These are phyloP conservation scores for Nicotiana noctiflora DNA, from an alignment of 257 asterid species.

Conservation along the genomic window DNA sequence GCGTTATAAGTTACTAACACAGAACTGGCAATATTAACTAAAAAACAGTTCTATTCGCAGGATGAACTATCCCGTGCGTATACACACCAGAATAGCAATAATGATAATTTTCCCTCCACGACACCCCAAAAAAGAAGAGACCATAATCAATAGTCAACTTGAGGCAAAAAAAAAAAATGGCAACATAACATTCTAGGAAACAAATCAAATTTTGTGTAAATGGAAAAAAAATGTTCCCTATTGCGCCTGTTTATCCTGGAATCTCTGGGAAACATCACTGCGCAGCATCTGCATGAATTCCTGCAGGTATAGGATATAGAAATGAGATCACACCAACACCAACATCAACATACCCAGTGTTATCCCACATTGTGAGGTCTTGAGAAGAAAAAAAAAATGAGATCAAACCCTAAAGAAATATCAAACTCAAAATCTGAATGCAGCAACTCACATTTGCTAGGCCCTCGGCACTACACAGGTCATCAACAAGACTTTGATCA, in stretches of 20 bases:
- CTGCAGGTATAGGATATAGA: slow-evolving; percentile 21
- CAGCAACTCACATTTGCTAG: slow-evolving; percentile 36
- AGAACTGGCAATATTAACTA: neutral
- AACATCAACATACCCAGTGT: no score
- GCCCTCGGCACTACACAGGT: slow-evolving; percentile 34
- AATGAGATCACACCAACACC: neutral
- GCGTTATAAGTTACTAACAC: neutral
- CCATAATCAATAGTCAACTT: neutral
- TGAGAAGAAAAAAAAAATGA: neutral
- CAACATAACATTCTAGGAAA: neutral
- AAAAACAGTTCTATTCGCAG: neutral
- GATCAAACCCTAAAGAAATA: neutral
- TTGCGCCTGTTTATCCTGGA: slow-evolving; percentile 22
- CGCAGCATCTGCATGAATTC: slow-evolving; percentile 58
- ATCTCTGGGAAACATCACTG: slow-evolving; percentile 33
- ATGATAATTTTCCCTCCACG: neutral
- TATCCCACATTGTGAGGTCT: no score
- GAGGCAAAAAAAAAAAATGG: neutral
- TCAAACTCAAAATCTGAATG: neutral
- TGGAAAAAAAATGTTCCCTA: neutral
- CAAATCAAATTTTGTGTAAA: neutral
- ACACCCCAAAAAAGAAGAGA: neutral
- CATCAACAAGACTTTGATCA: slow-evolving; percentile 26
- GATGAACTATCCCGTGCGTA: neutral
- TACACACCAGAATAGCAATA: neutral